Evolutionary conservation across 2,329 filamentous ascomycete genomes (phyloP).

Genomic region (Emergomyces africanus): DNA sequence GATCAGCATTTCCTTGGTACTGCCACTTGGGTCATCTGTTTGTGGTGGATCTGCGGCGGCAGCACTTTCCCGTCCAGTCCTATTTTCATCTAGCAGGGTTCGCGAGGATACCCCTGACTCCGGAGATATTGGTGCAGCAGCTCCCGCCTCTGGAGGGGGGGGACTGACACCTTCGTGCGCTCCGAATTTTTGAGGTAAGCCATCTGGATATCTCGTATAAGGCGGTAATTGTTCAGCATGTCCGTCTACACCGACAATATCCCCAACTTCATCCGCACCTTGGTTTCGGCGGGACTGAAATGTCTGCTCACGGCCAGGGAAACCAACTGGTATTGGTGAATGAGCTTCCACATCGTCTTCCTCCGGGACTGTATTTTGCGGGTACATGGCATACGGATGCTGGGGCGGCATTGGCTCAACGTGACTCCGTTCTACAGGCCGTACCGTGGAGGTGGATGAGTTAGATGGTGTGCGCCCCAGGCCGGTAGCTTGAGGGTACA

Average conservation of each 20-base stretch:
- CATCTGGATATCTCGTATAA: constrained; percentile 80
- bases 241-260: constrained; percentile 75
- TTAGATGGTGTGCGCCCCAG: constrained; percentile 48
- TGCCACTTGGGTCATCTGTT: constrained; percentile 17
- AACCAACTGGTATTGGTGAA: constrained; percentile 53
- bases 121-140: constrained; percentile 14
- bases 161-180: constrained; percentile 19
- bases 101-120: constrained; percentile 23
- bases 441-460: constrained; percentile 57
- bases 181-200: constrained; percentile 47
- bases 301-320: constrained; percentile 51
- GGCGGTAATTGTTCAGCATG: constrained; percentile 86
- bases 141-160: constrained; percentile 29
- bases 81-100: constrained; percentile 10
- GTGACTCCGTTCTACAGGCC: constrained; percentile 46
- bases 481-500: constrained; percentile 64
- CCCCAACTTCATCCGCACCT: constrained; percentile 64
- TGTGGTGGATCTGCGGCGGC: constrained; percentile 7
- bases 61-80: constrained; percentile 8
- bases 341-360: constrained; percentile 34
- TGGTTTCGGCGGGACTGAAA: constrained; percentile 59
- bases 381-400: constrained; percentile 78
- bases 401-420: constrained; percentile 53
- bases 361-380: constrained; percentile 59
- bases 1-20: constrained; percentile 33